phyloP scores from a whole-genome alignment of 1,284 basidiomycete species.

The Trichosporon coremiiforme region DNA sequence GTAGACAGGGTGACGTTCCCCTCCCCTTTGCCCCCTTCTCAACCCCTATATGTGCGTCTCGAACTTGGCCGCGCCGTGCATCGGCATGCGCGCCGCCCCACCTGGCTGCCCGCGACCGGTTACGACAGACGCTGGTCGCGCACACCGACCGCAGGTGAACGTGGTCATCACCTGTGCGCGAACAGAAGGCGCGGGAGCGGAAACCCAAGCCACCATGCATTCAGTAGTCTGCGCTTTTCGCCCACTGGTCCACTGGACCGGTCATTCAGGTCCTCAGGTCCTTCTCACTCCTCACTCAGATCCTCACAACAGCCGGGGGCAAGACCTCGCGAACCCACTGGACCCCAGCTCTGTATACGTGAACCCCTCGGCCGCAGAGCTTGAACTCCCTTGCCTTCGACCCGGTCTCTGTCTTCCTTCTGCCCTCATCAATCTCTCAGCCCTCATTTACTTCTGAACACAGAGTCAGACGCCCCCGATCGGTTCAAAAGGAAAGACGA shows the following conservation, averaged over 20 bases:
- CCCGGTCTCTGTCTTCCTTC: neutral
- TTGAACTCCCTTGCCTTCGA: neutral
- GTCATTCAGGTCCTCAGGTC: neutral
- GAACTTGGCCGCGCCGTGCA: neutral
- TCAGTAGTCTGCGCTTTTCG: constrained; percentile 4
- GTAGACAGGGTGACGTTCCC: neutral
- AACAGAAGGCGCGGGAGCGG: neutral
- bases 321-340: neutral
- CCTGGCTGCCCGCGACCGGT: too few species aligned
- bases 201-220: constrained; percentile 2
- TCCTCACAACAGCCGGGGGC: neutral
- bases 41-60: neutral
- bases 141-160: too few species aligned
- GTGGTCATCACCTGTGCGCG: neutral
- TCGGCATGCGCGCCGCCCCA: neutral
- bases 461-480: neutral
- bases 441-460: neutral
- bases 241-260: neutral
- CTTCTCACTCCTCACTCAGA: too few species aligned
- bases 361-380: neutral
- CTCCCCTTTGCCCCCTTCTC: constrained; percentile 3
- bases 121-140: neutral
- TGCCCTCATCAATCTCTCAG: neutral
- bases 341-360: neutral
- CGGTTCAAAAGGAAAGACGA: neutral